Conservation (phyloP, 495 filamentous ascomycete genomes). For the Neurospora sp. region DNA sequence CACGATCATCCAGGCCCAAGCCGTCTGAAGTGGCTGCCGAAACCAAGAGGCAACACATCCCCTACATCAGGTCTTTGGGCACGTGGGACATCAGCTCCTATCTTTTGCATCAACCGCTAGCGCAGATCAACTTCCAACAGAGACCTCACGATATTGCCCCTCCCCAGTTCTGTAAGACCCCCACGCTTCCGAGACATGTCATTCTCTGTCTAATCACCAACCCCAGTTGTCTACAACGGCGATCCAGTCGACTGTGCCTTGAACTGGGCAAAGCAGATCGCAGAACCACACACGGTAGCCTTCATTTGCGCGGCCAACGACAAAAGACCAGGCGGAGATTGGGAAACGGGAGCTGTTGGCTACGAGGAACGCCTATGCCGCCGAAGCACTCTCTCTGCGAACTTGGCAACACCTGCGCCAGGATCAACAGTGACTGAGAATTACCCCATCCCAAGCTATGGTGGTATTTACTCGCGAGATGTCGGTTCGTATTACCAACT, state of each 20-base stretch:
- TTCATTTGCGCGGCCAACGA: slow-evolving; percentile 70
- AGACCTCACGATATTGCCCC: slow-evolving; percentile 20
- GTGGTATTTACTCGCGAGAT: slow-evolving; percentile 55
- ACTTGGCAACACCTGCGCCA: slow-evolving; percentile 45
- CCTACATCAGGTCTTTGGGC: slow-evolving; percentile 40
- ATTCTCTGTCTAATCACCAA: slow-evolving; percentile 4
- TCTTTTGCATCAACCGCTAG: slow-evolving; percentile 34
- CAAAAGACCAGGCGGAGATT: slow-evolving; percentile 63
- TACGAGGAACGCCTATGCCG: slow-evolving; percentile 62
- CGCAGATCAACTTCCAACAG: slow-evolving; percentile 27
- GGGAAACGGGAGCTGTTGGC: slow-evolving; percentile 61
- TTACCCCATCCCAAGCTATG: slow-evolving; percentile 57
- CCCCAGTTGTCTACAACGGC: slow-evolving; percentile 45
- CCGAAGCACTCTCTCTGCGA: slow-evolving; percentile 58
- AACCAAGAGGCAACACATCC: slow-evolving; percentile 54
- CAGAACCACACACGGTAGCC: slow-evolving; percentile 37
- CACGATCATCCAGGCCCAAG: slow-evolving; percentile 40
- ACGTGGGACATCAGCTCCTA: slow-evolving; percentile 37
- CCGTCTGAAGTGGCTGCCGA: slow-evolving; percentile 61
- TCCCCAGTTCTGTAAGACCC: slow-evolving; percentile 30
- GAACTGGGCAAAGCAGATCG: slow-evolving; percentile 38
- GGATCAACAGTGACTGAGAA: slow-evolving; percentile 32
- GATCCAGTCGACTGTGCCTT: slow-evolving; percentile 63
- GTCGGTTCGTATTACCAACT: slow-evolving; percentile 41
- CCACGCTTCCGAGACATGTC: background rate